Percentiles rank a stretch among this genome's conserved stretches.
phyloP scores from a whole-genome alignment of 2,329 filamentous ascomycete species.

The Exserohilum rostratum region DNA sequence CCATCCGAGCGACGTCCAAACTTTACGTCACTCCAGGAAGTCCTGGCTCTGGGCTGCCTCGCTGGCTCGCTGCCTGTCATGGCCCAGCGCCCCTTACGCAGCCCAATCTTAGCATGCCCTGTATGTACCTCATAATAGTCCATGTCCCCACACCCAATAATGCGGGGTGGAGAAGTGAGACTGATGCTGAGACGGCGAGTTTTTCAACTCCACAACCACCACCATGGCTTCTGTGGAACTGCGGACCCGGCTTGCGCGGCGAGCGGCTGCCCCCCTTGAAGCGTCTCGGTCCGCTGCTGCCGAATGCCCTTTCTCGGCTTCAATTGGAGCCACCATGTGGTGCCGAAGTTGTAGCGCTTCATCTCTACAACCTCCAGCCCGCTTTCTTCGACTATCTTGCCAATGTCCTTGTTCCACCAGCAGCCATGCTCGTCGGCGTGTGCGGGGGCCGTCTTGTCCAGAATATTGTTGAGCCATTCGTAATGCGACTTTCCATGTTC shows the following conservation, averaged over 20 bases:
- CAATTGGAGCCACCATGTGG: constrained; percentile 57
- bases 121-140: constrained; percentile 1
- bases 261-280: constrained; percentile 19
- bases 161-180: constrained; percentile 15
- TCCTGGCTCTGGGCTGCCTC: neutral
- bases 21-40: constrained; percentile 17
- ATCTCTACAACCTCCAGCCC: constrained; percentile 56
- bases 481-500: constrained; percentile 58
- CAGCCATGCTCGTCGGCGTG: constrained; percentile 58
- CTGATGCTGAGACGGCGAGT: constrained; percentile 10
- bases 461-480: constrained; percentile 55
- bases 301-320: constrained; percentile 47
- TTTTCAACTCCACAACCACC: constrained; percentile 44
- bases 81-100: neutral
- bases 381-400: constrained; percentile 54
- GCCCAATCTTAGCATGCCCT: neutral
- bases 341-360: constrained; percentile 56
- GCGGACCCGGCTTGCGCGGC: constrained; percentile 22
- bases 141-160: constrained; percentile 13
- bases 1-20: constrained; percentile 4
- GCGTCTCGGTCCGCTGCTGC: constrained; percentile 18
- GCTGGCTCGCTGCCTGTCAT: neutral
- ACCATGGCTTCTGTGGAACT: constrained; percentile 41
- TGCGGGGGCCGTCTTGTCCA: constrained; percentile 54
- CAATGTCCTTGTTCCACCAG: constrained; percentile 61